Conservation (phyloP, 1,284 basidiomycete genomes). For the Termitomyces sp. region DNA sequence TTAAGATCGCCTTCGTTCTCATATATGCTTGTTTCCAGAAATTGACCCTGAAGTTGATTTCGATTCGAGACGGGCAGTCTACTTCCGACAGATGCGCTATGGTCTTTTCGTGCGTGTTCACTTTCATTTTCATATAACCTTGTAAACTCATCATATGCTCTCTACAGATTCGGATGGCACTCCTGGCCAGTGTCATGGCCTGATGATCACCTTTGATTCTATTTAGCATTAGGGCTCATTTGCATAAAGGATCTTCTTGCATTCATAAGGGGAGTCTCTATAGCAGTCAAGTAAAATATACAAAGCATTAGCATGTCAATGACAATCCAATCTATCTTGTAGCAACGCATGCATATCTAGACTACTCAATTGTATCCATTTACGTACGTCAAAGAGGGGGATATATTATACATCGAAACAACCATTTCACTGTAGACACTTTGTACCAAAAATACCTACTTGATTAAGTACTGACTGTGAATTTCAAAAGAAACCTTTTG, state of each 20-base stretch:
- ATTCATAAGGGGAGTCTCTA: neutral
- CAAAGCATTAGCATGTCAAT: neutral
- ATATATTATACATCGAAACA: too few relatives aligned
- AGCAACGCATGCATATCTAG: neutral
- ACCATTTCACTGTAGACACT: too few relatives aligned
- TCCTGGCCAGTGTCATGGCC: constrained; percentile 40
- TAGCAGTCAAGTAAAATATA: neutral
- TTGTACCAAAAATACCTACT: too few relatives aligned
- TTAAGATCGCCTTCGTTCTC: neutral
- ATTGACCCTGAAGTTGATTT: constrained; percentile 99
- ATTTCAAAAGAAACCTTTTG: too few relatives aligned
- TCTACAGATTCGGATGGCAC: constrained; percentile 40
- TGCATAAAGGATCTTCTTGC: neutral
- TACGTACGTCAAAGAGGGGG: neutral
- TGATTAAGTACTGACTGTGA: too few relatives aligned
- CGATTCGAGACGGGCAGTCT: constrained; percentile 89
- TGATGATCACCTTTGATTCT: constrained; percentile 13
- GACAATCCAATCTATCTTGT: neutral
- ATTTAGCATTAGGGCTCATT: neutral
- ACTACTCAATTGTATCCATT: neutral
- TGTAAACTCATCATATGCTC: constrained; percentile 4
- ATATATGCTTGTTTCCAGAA: constrained; percentile 46
- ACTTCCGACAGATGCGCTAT: constrained; percentile 99
- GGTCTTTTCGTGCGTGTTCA: constrained; percentile 75
- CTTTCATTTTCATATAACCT: neutral